Conservation (phyloP, 2,329 filamentous ascomycete genomes). For the Conoideocrella luteorostrata region DNA sequence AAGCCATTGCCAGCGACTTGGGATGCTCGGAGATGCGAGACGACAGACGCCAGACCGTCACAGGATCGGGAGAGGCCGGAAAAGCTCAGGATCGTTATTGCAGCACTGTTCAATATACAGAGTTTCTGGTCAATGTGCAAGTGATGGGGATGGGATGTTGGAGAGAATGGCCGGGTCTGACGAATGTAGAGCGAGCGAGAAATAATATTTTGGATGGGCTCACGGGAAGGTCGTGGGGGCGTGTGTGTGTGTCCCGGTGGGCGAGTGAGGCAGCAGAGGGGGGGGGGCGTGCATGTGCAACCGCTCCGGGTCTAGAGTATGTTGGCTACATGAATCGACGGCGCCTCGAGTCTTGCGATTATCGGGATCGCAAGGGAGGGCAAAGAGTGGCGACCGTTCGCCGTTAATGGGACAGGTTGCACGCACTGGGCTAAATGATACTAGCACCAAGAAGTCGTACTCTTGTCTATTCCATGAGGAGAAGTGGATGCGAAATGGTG, state of each 20-base stretch:
- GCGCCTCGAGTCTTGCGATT: conserved; percentile 24
- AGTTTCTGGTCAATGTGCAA: conserved; percentile 1
- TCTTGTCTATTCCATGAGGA: not conserved
- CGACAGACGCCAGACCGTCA: conserved; percentile 26
- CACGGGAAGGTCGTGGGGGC: conserved; percentile 11
- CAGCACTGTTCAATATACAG: conserved; percentile 11
- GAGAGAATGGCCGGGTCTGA: conserved; percentile 10
- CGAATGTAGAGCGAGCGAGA: conserved; percentile 24
- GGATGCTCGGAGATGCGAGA: conserved; percentile 27
- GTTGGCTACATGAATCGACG: conserved; percentile 21
- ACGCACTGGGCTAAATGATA: not conserved
- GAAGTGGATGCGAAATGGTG: not conserved
- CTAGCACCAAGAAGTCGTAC: not conserved
- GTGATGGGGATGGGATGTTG: conserved; percentile 8
- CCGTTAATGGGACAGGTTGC: conserved; percentile 8
- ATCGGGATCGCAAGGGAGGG: conserved; percentile 16
- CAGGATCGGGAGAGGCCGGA: conserved; percentile 16
- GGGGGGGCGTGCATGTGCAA: conserved; percentile 21
- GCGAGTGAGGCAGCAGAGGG: conserved; percentile 3
- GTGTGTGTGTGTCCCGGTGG: conserved; percentile 11
- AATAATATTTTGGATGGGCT: conserved; percentile 33
- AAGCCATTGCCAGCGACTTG: conserved; percentile 48
- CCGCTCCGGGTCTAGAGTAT: conserved; percentile 16
- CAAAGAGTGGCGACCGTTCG: conserved; percentile 1
- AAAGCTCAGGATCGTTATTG: conserved; percentile 8